Conservation (phyloP, 1,284 basidiomycete species). For the Microbotryum saponariae region DNA sequence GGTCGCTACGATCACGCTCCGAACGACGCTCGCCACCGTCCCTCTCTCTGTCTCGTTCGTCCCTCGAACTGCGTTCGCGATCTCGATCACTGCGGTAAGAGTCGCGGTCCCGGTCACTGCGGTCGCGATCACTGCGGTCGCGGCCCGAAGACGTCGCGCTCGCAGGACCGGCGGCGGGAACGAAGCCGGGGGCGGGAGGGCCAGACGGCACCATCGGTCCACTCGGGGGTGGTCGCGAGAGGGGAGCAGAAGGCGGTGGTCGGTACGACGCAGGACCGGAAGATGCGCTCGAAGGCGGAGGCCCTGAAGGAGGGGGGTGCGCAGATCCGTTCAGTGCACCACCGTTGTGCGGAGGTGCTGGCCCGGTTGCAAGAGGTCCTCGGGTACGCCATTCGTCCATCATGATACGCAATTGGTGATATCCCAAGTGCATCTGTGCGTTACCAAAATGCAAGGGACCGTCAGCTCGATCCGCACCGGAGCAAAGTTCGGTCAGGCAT, state of each 20-base stretch:
- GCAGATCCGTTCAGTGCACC: not conserved
- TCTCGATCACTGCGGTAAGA: not conserved
- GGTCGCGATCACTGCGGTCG: slow-evolving; percentile 4
- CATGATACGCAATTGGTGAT: slow-evolving; percentile 93
- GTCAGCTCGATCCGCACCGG: slow-evolving; percentile 3
- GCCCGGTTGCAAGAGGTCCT: slow-evolving; percentile 28
- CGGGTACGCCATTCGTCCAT: slow-evolving; percentile 55
- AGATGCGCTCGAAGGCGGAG: slow-evolving; percentile 3
- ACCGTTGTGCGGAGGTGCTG: slow-evolving; percentile 38
- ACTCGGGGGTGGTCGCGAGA: slow-evolving; percentile 2
- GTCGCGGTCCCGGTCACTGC: slow-evolving; percentile 3
- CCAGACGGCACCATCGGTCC: not conserved
- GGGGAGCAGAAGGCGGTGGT: slow-evolving; percentile 24
- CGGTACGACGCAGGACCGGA: slow-evolving; percentile 1
- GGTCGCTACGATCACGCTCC: slow-evolving; percentile 4
- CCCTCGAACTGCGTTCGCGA: slow-evolving; percentile 5
- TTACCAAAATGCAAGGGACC: too few relatives aligned
- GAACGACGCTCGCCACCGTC: slow-evolving; percentile 1
- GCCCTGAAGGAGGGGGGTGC: not conserved
- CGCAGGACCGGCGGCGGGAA: not conserved
- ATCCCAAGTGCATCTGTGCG: slow-evolving; percentile 93
- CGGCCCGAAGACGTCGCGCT: slow-evolving; percentile 1
- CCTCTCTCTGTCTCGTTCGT: slow-evolving; percentile 8
- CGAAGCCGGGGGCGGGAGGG: slow-evolving; percentile 1
- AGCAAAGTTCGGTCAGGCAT: slow-evolving; percentile 12